Base-by-base conservation (phyloP, 2,329 filamentous ascomycete species). In the Fusarium redolens region DNA sequence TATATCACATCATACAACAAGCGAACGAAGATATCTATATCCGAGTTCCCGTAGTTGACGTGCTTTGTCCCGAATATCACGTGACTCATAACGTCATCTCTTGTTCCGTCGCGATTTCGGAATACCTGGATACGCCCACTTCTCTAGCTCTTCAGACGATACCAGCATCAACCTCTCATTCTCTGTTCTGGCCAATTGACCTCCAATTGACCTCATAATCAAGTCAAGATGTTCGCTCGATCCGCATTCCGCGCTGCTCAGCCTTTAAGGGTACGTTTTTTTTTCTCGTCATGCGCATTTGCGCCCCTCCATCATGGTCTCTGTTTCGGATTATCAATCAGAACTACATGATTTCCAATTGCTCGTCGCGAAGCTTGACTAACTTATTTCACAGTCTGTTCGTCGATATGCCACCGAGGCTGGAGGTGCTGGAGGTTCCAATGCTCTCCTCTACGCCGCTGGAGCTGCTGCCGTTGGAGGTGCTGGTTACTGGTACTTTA, bases 371-470 rank as follows among this genome's bases (percentile, higher is more conserved):
- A 33, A 40, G 50, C 50, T 54, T 38, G 30, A 63, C 68, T 81
- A 62, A 74, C 71, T 37, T 64, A 82, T 86, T 70, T 81, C 83
- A 48, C 84, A 86, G 85, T 83, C 84, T 76, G 79, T 83, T 72
- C 86, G 87, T 71, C 83, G 83, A 79, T 98, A 97, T 83, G 93
- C 95, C 64, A 92, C 93, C 73, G 87, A 90, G 77, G 73, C 81
- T 22, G 75, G 75, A 63, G 65, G 80, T 71, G 89, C 90, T 82
- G 84, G 88, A 71, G 84, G 87, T 80, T 88, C 86, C 79, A 91
- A 89, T 78, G 82, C 87, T 43, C 80, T 90, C 41, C 81, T 95
- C 71, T 91, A 91, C 80, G 86, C 86, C 43, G 91, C 86, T 64
- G 86, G 88, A 52, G 91, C 87, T 41, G 88, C 85, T 57, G 89